Conservation (phyloP, 2,329 filamentous ascomycete species). For the Colletotrichum noveboracense region DNA sequence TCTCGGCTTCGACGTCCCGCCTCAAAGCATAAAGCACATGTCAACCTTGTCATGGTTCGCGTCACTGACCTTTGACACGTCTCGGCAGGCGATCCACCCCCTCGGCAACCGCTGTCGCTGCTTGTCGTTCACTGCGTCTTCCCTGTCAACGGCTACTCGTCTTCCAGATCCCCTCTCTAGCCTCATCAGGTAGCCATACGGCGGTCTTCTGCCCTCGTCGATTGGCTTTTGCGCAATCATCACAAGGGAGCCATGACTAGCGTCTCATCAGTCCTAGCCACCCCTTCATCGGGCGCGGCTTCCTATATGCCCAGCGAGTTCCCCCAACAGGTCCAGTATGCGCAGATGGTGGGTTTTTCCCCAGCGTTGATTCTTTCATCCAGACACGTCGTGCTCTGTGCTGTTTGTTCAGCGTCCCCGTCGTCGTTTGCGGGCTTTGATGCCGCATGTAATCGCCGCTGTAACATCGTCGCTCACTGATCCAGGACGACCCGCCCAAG, state of each 20-base stretch:
- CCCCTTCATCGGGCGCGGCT: not conserved
- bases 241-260: not conserved
- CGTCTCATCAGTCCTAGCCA: not conserved
- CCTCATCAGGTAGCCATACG: not conserved
- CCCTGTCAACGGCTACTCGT: not conserved
- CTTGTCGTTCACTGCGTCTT: not conserved
- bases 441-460: not conserved
- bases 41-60: not conserved
- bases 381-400: not conserved
- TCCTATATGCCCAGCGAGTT: not conserved
- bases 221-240: not conserved
- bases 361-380: fast-evolving
- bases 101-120: not conserved
- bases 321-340: not conserved
- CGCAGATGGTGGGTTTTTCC: not conserved
- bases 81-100: not conserved
- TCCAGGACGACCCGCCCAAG: not conserved
- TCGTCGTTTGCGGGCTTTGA: not conserved
- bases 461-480: not conserved
- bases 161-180: not conserved
- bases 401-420: not conserved
- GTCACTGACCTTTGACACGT: not conserved
- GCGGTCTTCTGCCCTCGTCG: not conserved
- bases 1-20: not conserved
- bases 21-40: not conserved